A percentile compares a stretch with the other conserved stretches of the same genome.
phyloP scores from a whole-genome alignment of 805 yeast genomes.

The Hemisphaericaspora nanyangensis region DNA sequence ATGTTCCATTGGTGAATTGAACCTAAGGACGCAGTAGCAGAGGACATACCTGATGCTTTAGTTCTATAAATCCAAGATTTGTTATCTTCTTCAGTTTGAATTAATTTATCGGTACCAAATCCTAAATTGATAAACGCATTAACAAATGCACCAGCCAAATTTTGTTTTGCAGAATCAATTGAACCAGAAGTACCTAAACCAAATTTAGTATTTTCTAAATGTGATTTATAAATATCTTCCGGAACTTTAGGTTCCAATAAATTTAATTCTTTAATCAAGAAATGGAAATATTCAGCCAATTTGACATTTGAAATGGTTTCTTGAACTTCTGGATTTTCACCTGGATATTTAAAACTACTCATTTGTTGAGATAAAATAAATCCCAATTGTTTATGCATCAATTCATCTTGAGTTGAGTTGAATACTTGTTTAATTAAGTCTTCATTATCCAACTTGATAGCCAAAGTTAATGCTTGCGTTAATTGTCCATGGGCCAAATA shows the following conservation, averaged over 20 bases:
- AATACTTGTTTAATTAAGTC: constrained; percentile 75
- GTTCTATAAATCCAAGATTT: constrained; percentile 87
- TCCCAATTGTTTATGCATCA: constrained; percentile 85
- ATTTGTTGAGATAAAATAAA: constrained; percentile 85
- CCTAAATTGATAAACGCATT: constrained; percentile 91
- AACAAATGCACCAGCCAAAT: constrained; percentile 91
- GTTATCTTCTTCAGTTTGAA: constrained; percentile 69
- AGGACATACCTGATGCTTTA: constrained; percentile 84
- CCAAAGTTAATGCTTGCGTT: constrained; percentile 86
- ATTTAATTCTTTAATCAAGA: constrained; percentile 83
- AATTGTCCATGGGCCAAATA: constrained; percentile 75
- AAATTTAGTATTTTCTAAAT: constrained; percentile 67
- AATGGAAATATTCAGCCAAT: constrained; percentile 72
- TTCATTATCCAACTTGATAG: constrained; percentile 84
- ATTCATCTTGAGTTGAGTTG: constrained; percentile 68
- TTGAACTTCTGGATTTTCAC: constrained; percentile 66
- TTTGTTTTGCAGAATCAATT: constrained; percentile 88
- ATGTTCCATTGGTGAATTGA: constrained; percentile 88
- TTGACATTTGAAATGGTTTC: constrained; percentile 79
- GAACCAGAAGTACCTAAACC: constrained; percentile 55
- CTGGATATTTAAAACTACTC: constrained; percentile 65
- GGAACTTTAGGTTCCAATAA: constrained; percentile 88
- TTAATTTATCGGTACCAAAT: constrained; percentile 77
- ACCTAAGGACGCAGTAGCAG: constrained; percentile 91
- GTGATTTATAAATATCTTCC: constrained; percentile 90